Conservation (phyloP, 306 rosid species). For the Morella rubra region DNA sequence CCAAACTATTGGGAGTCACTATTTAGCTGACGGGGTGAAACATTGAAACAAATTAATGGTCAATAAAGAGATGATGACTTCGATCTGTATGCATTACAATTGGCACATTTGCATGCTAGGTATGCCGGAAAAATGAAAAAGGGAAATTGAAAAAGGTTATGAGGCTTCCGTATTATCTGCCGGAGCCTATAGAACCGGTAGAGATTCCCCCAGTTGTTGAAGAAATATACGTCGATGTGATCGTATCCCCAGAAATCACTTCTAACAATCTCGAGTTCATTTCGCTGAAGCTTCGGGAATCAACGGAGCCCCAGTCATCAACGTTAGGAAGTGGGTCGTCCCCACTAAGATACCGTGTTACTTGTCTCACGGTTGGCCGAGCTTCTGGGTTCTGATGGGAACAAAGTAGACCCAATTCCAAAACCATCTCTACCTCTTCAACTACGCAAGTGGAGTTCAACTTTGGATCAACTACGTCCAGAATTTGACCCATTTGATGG, state of each 20-base stretch:
- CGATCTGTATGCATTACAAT: neutral
- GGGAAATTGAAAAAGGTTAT: neutral
- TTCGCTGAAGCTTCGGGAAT: constrained; percentile 22
- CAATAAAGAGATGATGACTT: neutral
- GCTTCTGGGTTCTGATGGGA: constrained; percentile 44
- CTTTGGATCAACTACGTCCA: constrained; percentile 48
- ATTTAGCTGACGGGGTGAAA: too few species aligned
- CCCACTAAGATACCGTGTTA: constrained; percentile 39
- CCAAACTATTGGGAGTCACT: too few species aligned
- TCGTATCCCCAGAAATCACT: neutral
- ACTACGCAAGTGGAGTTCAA: constrained; percentile 36
- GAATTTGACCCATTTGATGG: constrained; percentile 24
- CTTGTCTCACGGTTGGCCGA: constrained; percentile 65
- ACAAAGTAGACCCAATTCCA: constrained; percentile 59
- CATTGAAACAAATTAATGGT: neutral
- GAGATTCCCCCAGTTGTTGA: neutral
- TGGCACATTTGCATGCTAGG: neutral
- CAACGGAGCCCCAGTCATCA: constrained; percentile 32
- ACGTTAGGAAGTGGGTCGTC: constrained; percentile 51
- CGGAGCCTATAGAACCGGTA: neutral
- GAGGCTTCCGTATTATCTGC: neutral
- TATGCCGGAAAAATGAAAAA: neutral
- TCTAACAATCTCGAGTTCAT: constrained; percentile 28
- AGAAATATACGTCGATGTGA: neutral
- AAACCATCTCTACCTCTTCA: constrained; percentile 56